Base-by-base conservation (phyloP, 352 stramenopile genomes). In the Phytopythium oedochilum region DNA sequence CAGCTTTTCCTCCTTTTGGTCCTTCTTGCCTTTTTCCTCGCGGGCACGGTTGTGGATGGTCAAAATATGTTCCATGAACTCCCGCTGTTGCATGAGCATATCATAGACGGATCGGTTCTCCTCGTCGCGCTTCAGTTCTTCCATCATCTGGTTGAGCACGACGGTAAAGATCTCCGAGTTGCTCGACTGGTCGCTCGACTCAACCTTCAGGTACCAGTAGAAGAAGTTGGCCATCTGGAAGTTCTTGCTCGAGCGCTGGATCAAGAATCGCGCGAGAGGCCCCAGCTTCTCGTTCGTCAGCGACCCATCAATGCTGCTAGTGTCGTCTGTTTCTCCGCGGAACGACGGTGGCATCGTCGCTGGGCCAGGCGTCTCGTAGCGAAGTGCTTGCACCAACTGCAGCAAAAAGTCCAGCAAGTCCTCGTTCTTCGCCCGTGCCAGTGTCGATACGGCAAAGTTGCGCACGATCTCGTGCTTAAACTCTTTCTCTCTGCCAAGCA, bases 161-260 rank as follows among this genome's bases (percentile, higher is more conserved):
- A 68, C 64, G 18, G 70, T 75, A 59, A 93, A 94, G 38, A 94
- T 88, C 44, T 92, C 81, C 3, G 70, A 75, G 55, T 95, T 81
- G 23, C 77, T 79, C 11, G 63, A 81, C 53, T 86, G 70, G 48
- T 95, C 85, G 3, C 75, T 71, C 29, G 83, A 69, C 52, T 95
- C 85, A 7, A 93, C 85, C 48, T 92, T 87, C 11, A 92, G 48
- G 45, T 91, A 95, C 89, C 96, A 99, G 60, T 98, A 99, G n/a
- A 99, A 90, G 54, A 98, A 99, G 61, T 98, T 99, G 28, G 97
- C 96, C 64, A 99, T 89, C 53, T 98, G 82, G 53, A 99, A 93
- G 56, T 96, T 98, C 23, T 73, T 86, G 34, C 87, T 91, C 14
- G 96, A 97, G 20, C 97, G 85, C 43, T 91, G 79, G 59, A 99